Base-by-base conservation (phyloP, 805 yeast genomes). In the Starmerella davenportii region DNA sequence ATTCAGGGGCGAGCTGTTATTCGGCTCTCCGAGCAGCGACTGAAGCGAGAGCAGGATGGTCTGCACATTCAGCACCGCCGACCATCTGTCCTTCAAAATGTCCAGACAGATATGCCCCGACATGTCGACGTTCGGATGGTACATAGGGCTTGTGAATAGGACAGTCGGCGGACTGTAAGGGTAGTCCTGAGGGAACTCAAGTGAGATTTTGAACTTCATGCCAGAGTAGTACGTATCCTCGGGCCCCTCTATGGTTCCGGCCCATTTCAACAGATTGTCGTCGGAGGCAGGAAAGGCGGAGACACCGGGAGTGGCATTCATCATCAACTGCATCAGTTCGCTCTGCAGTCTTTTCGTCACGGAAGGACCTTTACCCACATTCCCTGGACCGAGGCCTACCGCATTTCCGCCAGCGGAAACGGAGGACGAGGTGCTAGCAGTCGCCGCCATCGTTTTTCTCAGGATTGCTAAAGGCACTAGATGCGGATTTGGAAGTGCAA, bases 71-170 rank as follows among this genome's bases (percentile, higher is more conserved):
- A 70, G 71, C 8, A 71, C 68, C 1, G 74, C 77, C 37, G 73
- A 65, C 79, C 79, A 74, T 45, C 72, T 63, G 37, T 72, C 76
- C 51, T 73, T 72, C 52, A 74, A 60, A 38, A 74, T 73, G 51
- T 72, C 76, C 34, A 73, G 59, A 46, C 79, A 74, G 42, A 74
- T 74, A 44, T 70, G 66, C n/a, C 79, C 79, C 38, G 66, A 59
- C 62, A 69, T 66, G 47, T 72, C 76, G 43, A 73, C 70, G 50
- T 74, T 73, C 21, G 79, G 79, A 50, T 72, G 79, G 65, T 72
- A 70, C 66, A 72, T 66, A 15, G 77, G 76, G 32, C 72, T 65
- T 24, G 62, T 64, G 50, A 74, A 74, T 46, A 57, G 63, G 50
- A 74, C 66, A 21, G 55, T 56, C 20, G 79, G 79, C 3, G 79